Base-by-base conservation (phyloP, 768 basidiomycete genomes). In the Leucogyrophana mollusca region DNA sequence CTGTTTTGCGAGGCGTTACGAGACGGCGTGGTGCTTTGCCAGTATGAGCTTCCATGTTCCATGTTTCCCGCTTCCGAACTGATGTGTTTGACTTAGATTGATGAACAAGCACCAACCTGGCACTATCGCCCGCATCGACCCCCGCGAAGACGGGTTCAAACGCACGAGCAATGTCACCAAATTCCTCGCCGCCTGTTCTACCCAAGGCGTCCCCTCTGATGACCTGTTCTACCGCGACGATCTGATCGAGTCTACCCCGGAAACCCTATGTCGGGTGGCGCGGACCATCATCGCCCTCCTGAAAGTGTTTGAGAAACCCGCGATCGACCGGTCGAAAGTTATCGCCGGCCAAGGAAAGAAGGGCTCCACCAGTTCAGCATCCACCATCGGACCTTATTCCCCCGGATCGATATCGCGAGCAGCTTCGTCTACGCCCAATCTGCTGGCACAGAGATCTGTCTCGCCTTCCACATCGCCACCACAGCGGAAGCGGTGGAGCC, bases 21-120 rank as follows among this genome's bases (percentile, higher is more conserved):
- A 56, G 93, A 95, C 68, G 93, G 93, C 1, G 87, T 83, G 63
- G 79, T 94, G 17, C 75, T 95, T 18, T 94, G 93, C 82, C 85
- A 90, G 93, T 94, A 59, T 70, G 92, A 83, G 27, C 52, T 42
- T 33, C 34, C 47, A 16, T 21, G 53, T 46, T 37, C 42, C 33
- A 46, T 43, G 36, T 23, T 52, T 43, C 41, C 35, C 37, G 24
- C 16, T 39, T n/a, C 18, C 30, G n/a, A 44, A 54, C 41, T 43
- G 21, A 32, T 41, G 22, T 39, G 42, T 43, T 24, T 40, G 11
- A 30, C 41, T 7, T 57, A 93, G 91, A 52, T 75, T 92, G 50
- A 75, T 90, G 73, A 90, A 90, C 67, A 87, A 85, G 61, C 79
- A 90, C 39, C 75, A 81, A 47, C 79, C 80, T 4, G 76, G 75